phyloP scores from a whole-genome alignment of 2,329 filamentous ascomycete species.

The Fusarium sacchari region DNA sequence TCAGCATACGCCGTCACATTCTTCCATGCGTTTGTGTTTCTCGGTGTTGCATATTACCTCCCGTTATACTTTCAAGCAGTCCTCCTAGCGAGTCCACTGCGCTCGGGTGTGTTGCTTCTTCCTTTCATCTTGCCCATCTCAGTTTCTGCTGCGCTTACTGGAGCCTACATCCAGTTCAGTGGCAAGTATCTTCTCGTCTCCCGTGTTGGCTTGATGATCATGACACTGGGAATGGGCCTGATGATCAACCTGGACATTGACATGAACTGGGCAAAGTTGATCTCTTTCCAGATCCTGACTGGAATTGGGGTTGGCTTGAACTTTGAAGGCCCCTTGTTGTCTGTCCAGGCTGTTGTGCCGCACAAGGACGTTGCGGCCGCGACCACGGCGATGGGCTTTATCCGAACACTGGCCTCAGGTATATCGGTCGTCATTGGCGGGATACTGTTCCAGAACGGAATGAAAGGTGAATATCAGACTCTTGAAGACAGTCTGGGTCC shows the following conservation, averaged over 20 bases:
- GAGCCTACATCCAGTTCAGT: slow-evolving; percentile 60
- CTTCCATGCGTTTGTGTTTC: slow-evolving; percentile 67
- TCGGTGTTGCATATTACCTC: slow-evolving; percentile 74
- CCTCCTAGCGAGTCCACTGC: slow-evolving; percentile 67
- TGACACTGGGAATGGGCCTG: slow-evolving; percentile 68
- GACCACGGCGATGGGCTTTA: slow-evolving; percentile 70
- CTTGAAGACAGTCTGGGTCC: slow-evolving; percentile 59
- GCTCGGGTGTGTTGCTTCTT: slow-evolving; percentile 70
- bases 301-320: slow-evolving; percentile 71
- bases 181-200: slow-evolving; percentile 69
- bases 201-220: slow-evolving; percentile 61
- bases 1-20: slow-evolving; percentile 62
- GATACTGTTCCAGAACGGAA: slow-evolving; percentile 76
- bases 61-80: slow-evolving; percentile 80
- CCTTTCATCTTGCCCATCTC: slow-evolving; percentile 66
- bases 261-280: slow-evolving; percentile 57
- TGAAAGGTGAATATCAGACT: slow-evolving; percentile 59
- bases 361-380: slow-evolving; percentile 70
- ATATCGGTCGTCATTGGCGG: slow-evolving; percentile 75
- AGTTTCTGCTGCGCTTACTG: slow-evolving; percentile 54
- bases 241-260: slow-evolving; percentile 65
- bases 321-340: slow-evolving; percentile 71
- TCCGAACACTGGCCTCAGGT: slow-evolving; percentile 70
- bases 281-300: slow-evolving; percentile 67
- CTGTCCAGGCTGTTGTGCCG: slow-evolving; percentile 70